These are phyloP conservation scores for Leccinum proximum DNA, from an alignment of 1,284 basidiomycete species.

Conservation along the genomic window DNA sequence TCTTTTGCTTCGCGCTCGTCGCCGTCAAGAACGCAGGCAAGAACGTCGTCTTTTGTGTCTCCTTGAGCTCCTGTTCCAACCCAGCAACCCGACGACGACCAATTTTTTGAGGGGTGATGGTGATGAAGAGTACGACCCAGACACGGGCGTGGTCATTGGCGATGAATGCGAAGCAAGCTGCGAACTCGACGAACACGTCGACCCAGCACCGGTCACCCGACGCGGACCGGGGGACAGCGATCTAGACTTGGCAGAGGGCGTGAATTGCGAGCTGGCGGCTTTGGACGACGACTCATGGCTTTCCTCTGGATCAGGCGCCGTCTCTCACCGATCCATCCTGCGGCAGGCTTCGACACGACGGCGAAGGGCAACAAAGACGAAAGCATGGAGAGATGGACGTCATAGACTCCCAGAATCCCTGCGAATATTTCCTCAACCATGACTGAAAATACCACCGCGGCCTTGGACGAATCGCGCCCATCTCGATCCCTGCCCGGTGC, in stretches of 20 bases:
- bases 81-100: not conserved
- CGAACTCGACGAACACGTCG: conserved; percentile 12
- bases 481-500: conserved; percentile 6
- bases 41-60: conserved; percentile 10
- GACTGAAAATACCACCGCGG: conserved; percentile 11
- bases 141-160: conserved; percentile 6
- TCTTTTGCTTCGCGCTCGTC: conserved; percentile 23
- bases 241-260: conserved; percentile 11
- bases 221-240: conserved; percentile 19
- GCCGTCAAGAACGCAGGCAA: conserved; percentile 8
- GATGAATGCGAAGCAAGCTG: conserved; percentile 11
- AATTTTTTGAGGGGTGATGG: conserved; percentile 8
- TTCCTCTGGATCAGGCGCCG: not conserved
- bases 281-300: not conserved
- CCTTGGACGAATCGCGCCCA: conserved; percentile 9
- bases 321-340: conserved; percentile 10
- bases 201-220: conserved; percentile 3
- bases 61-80: too few relatives aligned
- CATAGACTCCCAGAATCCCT: conserved; percentile 28
- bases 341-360: conserved; percentile 10
- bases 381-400: conserved; percentile 20
- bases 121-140: conserved; percentile 12
- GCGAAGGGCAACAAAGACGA: conserved; percentile 15
- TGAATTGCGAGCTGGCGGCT: not conserved
- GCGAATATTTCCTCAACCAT: conserved; percentile 21